These are phyloP conservation scores for Bocquillonia castaneifolia DNA, from an alignment of 441 rosid species.

Conservation along the genomic window DNA sequence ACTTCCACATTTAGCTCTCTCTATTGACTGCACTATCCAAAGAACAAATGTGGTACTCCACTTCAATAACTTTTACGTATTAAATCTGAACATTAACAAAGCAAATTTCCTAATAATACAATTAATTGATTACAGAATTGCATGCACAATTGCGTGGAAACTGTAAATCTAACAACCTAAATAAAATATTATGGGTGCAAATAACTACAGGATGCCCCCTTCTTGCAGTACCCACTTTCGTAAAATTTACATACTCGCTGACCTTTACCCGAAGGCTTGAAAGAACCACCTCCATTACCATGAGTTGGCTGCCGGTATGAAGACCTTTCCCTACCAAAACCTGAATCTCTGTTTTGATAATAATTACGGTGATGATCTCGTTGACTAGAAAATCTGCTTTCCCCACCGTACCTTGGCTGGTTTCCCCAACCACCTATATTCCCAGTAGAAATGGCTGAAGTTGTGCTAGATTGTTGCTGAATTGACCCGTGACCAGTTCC, in stretches of 20 bases:
- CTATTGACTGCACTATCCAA: conserved; percentile 8
- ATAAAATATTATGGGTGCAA: conserved; percentile 55
- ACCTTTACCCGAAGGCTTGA: conserved; percentile 61
- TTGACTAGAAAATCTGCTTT: conserved; percentile 33
- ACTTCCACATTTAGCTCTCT: conserved; percentile 10
- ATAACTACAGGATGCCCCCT: conserved; percentile 76
- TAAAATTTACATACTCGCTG: conserved; percentile 76
- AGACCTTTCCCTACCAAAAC: conserved; percentile 41
- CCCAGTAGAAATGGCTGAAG: conserved; percentile 27
- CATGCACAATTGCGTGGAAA: conserved; percentile 21
- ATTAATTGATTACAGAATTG: conserved; percentile 32
- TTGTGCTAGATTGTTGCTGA: conserved; percentile 26
- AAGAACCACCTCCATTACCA: conserved; percentile 51
- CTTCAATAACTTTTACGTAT: conserved; percentile 28
- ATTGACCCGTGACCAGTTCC: conserved; percentile 29
- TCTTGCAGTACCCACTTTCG: conserved; percentile 77
- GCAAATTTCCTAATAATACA: conserved; percentile 25
- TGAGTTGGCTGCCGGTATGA: conserved; percentile 41
- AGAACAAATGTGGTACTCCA: conserved; percentile 17
- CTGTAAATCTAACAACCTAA: conserved; percentile 10
- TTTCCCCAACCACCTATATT: conserved; percentile 37
- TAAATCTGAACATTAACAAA: conserved; percentile 23
- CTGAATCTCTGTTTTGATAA: conserved; percentile 38
- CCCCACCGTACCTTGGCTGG: conserved; percentile 45
- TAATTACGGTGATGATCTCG: conserved; percentile 38